Percentiles rank a stretch among this genome's conserved stretches.
Evolutionary conservation across 345 rosid genomes (phyloP).

Genomic region (rapeseed (Brassica napus)): Da-Ae NC_063451.1:869501-870000

Average conservation of each 20-base stretch:
- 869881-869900: not conserved
- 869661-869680: slow-evolving; percentile 10
- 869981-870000: too few relatives aligned
- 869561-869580: not conserved
- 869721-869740: slow-evolving; percentile 10
- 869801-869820: not conserved
- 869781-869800: slow-evolving; percentile 14
- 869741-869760: not conserved
- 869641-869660: slow-evolving; percentile 28
- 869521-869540: too few relatives aligned
- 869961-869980: too few relatives aligned
- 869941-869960: too few relatives aligned
- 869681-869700: not conserved
- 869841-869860: not conserved
- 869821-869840: not conserved
- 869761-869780: not conserved
- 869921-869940: not conserved
- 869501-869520: too few relatives aligned
- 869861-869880: not conserved
- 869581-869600: not conserved
- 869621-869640: not conserved
- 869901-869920: not conserved
- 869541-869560: not conserved
- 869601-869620: not conserved
- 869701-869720: slow-evolving; percentile 8